phyloP scores from a whole-genome alignment of 2,329 filamentous ascomycete species.

The Eutypa lata region DNA sequence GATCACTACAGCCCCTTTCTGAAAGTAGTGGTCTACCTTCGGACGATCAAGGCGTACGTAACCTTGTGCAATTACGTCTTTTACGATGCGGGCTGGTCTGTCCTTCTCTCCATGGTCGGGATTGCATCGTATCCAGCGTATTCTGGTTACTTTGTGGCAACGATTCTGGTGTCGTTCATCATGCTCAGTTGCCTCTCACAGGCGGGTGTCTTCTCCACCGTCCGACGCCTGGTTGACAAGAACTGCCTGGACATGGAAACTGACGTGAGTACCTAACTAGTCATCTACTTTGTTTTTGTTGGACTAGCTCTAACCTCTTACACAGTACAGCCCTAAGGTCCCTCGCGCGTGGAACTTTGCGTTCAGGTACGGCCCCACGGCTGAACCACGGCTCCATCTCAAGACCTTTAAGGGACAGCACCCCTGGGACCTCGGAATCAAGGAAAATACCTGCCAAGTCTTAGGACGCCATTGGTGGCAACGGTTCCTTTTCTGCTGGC shows the following conservation, averaged over 20 bases:
- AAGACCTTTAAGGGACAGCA: slow-evolving; percentile 2
- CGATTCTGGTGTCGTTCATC: no score
- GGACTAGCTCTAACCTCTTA: no score
- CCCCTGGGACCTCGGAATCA: slow-evolving; percentile 11
- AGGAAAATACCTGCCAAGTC: slow-evolving; percentile 11
- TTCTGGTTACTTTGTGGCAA: no score
- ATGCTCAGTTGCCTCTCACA: no score
- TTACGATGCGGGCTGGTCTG: no score
- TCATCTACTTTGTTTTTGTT: no score
- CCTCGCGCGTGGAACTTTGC: slow-evolving; percentile 1
- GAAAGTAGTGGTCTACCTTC: slow-evolving; percentile 10
- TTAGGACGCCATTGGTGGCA: slow-evolving; percentile 11
- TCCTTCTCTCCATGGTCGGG: slow-evolving; percentile 7
- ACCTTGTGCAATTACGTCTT: no score
- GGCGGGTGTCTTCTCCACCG: no score
- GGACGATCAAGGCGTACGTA: slow-evolving; percentile 17
- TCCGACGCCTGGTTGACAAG: no score
- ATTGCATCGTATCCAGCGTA: slow-evolving; percentile 3
- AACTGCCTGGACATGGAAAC: no score
- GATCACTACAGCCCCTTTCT: slow-evolving; percentile 13
- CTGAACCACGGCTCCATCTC: slow-evolving; percentile 2
- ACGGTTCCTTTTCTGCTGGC: slow-evolving; percentile 15
- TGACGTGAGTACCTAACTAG: no score
- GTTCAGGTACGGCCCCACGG: slow-evolving; percentile 9
- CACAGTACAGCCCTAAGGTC: background rate